Conservation (phyloP, 2,329 filamentous ascomycete species). For the Coniochaeta ligniaria region DNA sequence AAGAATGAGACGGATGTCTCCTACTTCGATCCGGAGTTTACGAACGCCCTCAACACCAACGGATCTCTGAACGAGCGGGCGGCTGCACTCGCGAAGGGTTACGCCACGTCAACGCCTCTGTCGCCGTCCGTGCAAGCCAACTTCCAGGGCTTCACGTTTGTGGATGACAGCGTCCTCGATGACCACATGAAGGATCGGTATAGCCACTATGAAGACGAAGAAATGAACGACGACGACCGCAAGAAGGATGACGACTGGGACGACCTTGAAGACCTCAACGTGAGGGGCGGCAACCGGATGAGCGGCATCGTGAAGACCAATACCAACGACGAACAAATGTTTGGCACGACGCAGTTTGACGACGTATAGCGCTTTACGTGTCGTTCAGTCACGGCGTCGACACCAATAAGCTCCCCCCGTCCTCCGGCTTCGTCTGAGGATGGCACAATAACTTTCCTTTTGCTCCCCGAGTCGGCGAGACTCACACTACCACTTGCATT, state of each 20-base stretch:
- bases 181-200: conserved; percentile 62
- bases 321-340: conserved; percentile 55
- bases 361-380: conserved; percentile 42
- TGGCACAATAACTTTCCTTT: conserved; percentile 9
- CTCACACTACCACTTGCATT: conserved; percentile 17
- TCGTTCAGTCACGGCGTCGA: background rate
- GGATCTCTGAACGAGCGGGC: conserved; percentile 87
- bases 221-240: conserved; percentile 49
- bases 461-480: conserved; percentile 13
- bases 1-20: conserved; percentile 94
- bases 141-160: conserved; percentile 97
- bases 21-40: conserved; percentile 98
- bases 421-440: conserved; percentile 6
- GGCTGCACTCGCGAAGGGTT: conserved; percentile 75
- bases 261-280: conserved; percentile 49
- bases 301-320: conserved; percentile 54
- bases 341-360: conserved; percentile 57
- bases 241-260: conserved; percentile 45
- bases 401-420: background rate
- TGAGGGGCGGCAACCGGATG: conserved; percentile 50
- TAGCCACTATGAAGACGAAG: conserved; percentile 43
- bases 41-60: conserved; percentile 81
- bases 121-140: conserved; percentile 96
- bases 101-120: conserved; percentile 83
- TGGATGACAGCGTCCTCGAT: conserved; percentile 94